phyloP scores from a whole-genome alignment of 176 grass and related monocot species.

The Musa beccarii region DNA sequence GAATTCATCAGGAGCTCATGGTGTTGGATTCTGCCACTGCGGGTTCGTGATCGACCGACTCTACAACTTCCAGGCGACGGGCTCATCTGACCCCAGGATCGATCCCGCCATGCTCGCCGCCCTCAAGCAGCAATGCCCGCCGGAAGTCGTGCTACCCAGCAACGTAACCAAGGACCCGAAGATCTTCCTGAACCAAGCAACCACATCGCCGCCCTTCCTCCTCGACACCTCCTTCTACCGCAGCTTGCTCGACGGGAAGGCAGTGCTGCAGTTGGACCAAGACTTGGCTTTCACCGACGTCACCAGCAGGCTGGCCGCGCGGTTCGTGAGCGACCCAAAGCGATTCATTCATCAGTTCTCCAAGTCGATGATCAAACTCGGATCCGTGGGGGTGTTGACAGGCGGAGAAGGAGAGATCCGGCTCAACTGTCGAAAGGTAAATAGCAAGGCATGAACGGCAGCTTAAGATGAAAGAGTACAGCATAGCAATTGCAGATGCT shows the following conservation, averaged over 20 bases:
- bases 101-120: conserved; percentile 11
- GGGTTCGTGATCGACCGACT: conserved; percentile 32
- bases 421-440: conserved; percentile 10
- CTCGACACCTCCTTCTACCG: conserved; percentile 11
- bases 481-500: neutral
- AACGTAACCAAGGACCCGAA: conserved; percentile 13
- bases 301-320: neutral
- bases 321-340: conserved; percentile 4
- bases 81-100: conserved; percentile 27
- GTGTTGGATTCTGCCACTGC: conserved; percentile 40
- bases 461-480: neutral
- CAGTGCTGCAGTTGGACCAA: conserved; percentile 17
- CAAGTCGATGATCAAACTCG: conserved; percentile 21
- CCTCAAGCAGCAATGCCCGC: conserved; percentile 15
- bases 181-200: conserved; percentile 14
- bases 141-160: neutral
- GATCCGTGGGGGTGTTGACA: conserved; percentile 2
- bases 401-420: conserved; percentile 20
- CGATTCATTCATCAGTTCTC: conserved; percentile 5
- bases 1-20: conserved; percentile 39
- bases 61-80: conserved; percentile 26
- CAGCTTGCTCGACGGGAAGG: neutral
- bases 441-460: neutral
- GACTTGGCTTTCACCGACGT: conserved; percentile 14
- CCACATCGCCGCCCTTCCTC: neutral